Base-by-base conservation (phyloP, 306 rosid species). In the Hippophae tibetana region DNA sequence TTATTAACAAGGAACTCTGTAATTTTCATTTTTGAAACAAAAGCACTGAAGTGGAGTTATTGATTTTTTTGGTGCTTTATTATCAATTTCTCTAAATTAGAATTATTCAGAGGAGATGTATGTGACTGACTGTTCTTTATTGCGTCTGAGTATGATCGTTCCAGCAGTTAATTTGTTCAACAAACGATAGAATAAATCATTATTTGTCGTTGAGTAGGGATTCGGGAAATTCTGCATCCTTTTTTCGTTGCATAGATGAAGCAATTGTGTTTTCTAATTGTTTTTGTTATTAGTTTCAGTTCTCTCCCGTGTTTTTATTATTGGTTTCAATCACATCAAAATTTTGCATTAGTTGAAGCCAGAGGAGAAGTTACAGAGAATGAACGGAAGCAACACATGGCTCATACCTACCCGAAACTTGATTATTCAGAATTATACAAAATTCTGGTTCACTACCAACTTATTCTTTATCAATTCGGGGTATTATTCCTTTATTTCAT, bases 381-480 rank as follows among this genome's bases (percentile, higher is more conserved):
- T 45, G 73, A 70, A 65, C 60, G 60, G 42, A 66, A 63, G 59
- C 78, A 71, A 51, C 69, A 18, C n/a, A 56, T 52, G 12, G 45
- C 63, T 23, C 56, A 74, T 65, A 74, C 68, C 61, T 73, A 57
- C 47, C 69, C 53, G 54, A 83, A 79, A 52, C n/a, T 56, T 52
- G 85, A 66, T 71, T 61, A 72, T 64, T 59, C 62, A 68, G 60
- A 69, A 54, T 66, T 79, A 49, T 69, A 66, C 13, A 75, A 76
- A 68, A 82, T 82, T 69, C 76, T 87, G 38, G 76, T 84, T 53
- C 72, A 79, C 60, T 90, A 81, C 75, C 72, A 66, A 63, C 43
- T 64, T 76, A 57, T 79, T 67, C 85, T 90, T 56, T 63, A 63
- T 43, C 72, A 47, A 53, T 72, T 60, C 52, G 89, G 87, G 80